Evolutionary conservation across 495 filamentous ascomycete genomes (phyloP).

Genomic region (Geoglossum glabrum): DNA sequence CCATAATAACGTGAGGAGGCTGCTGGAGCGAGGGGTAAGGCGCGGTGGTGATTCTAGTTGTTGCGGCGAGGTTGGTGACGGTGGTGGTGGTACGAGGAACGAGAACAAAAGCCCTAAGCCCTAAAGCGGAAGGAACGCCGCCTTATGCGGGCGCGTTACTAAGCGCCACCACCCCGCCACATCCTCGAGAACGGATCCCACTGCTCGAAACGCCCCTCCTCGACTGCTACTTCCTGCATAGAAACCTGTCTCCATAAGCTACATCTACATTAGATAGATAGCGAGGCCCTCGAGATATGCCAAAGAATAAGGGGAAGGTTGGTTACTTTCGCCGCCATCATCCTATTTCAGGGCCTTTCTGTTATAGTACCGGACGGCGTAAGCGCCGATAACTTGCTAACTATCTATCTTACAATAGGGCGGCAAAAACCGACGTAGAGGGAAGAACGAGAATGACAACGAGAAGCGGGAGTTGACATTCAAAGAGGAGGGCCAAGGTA

Average conservation of each 20-base stretch:
- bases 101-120: not conserved
- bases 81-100: not conserved
- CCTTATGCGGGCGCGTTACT: not conserved
- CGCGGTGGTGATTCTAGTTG: not conserved
- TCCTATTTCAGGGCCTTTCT: not conserved
- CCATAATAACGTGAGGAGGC: not conserved
- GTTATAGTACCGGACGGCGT: no score
- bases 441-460: conserved; percentile 99
- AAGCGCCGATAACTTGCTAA: not conserved
- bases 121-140: not conserved
- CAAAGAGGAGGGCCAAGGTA: conserved; percentile 94
- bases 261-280: not conserved
- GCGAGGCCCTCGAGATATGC: conserved; percentile 32
- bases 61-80: not conserved
- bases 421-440: conserved; percentile 94
- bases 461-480: conserved; percentile 98
- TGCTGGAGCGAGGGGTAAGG: not conserved
- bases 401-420: conserved; percentile 34
- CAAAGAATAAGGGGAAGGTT: conserved; percentile 98
- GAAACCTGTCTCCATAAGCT: not conserved
- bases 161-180: not conserved
- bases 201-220: not conserved
- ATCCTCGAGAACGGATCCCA: not conserved
- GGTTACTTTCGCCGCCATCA: conserved; percentile 12
- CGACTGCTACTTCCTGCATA: not conserved